Evolutionary conservation across 257 asterid species (phyloP).

Genomic region (Nicotiana attenuata): DNA sequence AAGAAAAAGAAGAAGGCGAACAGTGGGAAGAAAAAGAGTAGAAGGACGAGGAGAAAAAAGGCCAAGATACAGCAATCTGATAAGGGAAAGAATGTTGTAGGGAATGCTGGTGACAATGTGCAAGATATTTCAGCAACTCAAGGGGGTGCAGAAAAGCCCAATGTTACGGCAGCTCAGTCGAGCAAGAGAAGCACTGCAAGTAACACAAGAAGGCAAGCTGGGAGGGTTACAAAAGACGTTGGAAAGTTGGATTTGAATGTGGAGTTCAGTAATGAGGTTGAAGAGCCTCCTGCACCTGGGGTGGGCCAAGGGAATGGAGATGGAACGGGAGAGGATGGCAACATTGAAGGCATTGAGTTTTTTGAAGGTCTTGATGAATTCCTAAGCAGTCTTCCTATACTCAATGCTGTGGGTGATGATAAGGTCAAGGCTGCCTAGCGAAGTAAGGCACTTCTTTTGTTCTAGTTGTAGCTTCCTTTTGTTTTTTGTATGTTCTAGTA

Average conservation of each 20-base stretch:
- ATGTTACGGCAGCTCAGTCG: constrained; percentile 32
- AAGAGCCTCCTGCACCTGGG: constrained; percentile 58
- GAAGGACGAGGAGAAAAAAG: constrained; percentile 26
- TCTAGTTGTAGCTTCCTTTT: constrained; percentile 36
- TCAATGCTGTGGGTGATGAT: constrained; percentile 71
- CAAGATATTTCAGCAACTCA: constrained; percentile 39
- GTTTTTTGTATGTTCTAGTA: constrained; percentile 25
- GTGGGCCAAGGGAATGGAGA: constrained; percentile 49
- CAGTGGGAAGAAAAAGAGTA: constrained; percentile 21
- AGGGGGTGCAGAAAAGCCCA: constrained; percentile 37
- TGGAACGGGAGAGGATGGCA: constrained; percentile 70
- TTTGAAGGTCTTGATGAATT: constrained; percentile 98
- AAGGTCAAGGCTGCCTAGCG: constrained; percentile 75
- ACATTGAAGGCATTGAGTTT: constrained; percentile 79
- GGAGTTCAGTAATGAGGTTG: constrained; percentile 80
- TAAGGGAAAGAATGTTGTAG: constrained; percentile 45
- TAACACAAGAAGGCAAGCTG: constrained; percentile 65
- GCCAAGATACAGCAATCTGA: constrained; percentile 40
- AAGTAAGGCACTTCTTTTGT: constrained; percentile 26
- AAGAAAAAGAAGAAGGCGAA: constrained; percentile 26
- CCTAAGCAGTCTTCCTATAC: constrained; percentile 85
- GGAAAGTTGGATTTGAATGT: constrained; percentile 91
- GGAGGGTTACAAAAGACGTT: constrained; percentile 56
- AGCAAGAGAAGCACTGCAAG: constrained; percentile 37
- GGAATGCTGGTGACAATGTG: constrained; percentile 8